Base-by-base conservation (phyloP, 129 eudicot species). In the Flaveria brownii region DNA sequence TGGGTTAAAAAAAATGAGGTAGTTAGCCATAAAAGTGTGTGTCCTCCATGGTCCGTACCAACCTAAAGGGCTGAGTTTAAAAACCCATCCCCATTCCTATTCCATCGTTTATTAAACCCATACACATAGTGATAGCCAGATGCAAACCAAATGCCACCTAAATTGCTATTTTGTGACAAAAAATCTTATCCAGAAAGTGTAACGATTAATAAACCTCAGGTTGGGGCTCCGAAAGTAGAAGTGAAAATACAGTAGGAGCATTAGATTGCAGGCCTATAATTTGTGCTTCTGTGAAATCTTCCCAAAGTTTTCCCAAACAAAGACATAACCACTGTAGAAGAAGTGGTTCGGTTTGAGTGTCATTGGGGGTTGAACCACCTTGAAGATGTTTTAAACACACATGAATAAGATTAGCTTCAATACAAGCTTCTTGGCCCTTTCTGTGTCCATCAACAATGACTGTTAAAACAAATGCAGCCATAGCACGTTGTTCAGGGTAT, bases 381-480 rank as follows among this genome's bases (percentile, higher is more conserved):
- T 87, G 96, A 79, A 94, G 93, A 75, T 88, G 97, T 82, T 85
- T 91, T 78, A 94, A 87, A 75, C 99, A 89, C 25, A 94, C 96
- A 67, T 89, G 87, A 72, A 91, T 68, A 4, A 94, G 68, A 70
- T 81, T 91, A 75, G 96, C 96, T 86, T 94, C 96, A 23, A 87
- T 84, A 80, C 99, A 94, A 42, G 94, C 97, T 78, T 91, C 97
- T 83, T 94, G 99, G 23, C 99, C 99, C 70, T 86, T 90, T 72
- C 90, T 86, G 76, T 91, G 93, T 74, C 97, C 97, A 76, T 94
- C 99, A 62, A 91, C 99, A 86, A 91, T 89, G 64, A 94, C 99
- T 8, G 99, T 96, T 74, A 94, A 83, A 70, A 94, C 99, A 85
- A 94, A 94, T 77, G 99, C 99, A 81, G 99, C 99, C 99, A 94